These are phyloP conservation scores for Venturia oleaginea DNA, from an alignment of 2,329 filamentous ascomycete species.

Conservation along the genomic window DNA sequence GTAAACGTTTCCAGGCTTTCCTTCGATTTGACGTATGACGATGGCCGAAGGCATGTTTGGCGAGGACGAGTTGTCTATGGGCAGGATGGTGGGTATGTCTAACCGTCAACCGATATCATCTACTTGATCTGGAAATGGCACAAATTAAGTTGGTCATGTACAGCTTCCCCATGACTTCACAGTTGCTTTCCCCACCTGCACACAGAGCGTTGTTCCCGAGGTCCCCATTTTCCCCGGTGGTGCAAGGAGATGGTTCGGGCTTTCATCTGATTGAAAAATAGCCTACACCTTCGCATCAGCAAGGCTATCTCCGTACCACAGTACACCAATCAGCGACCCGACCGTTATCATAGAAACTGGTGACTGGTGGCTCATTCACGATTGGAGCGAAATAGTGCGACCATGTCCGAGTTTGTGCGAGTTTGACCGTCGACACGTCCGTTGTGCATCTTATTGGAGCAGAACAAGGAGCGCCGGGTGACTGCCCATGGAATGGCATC, in stretches of 20 bases:
- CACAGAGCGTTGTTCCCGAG: not conserved
- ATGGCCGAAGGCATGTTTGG: slow-evolving; percentile 34
- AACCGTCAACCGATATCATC: not conserved
- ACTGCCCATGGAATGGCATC: too few relatives aligned
- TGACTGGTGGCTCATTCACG: too few relatives aligned
- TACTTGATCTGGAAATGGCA: not conserved
- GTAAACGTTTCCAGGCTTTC: slow-evolving; percentile 82
- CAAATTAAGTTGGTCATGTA: not conserved
- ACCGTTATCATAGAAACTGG: too few relatives aligned
- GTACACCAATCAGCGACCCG: too few relatives aligned
- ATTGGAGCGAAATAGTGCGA: not conserved
- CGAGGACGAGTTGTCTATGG: not conserved
- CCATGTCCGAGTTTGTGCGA: not conserved
- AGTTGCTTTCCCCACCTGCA: not conserved
- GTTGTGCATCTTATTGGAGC: not conserved
- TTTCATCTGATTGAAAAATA: not conserved
- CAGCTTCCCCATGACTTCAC: not conserved
- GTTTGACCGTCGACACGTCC: not conserved
- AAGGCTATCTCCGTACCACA: too few relatives aligned
- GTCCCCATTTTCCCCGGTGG: not conserved
- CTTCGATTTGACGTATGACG: slow-evolving; percentile 59
- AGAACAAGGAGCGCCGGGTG: not conserved
- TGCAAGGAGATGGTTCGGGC: slow-evolving; percentile 1
- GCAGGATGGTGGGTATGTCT: not conserved
- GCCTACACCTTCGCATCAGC: not conserved